Evolutionary conservation across 495 filamentous ascomycete species (phyloP).

Genomic region (Aspergillus diversus): DNA sequence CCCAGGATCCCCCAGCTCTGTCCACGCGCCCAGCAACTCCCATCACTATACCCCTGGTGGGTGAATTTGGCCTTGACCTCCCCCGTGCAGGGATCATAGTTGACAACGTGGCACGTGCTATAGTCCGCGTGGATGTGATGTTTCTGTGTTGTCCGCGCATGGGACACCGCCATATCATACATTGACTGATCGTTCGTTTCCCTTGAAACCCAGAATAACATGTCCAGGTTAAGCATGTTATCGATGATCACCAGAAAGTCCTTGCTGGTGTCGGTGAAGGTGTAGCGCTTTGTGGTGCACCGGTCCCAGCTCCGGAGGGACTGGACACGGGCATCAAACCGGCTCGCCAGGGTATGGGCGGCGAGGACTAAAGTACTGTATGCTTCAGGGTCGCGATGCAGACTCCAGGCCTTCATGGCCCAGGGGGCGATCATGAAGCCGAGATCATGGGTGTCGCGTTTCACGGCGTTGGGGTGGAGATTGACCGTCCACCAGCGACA

Average conservation of each 20-base stretch:
- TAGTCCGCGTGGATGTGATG: conserved; percentile 39
- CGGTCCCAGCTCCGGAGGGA: conserved; percentile 46
- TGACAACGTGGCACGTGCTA: conserved; percentile 44
- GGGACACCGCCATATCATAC: conserved; percentile 38
- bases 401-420: conserved; percentile 40
- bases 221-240: conserved; percentile 51
- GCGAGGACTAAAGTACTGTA: conserved; percentile 37
- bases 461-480: conserved; percentile 37
- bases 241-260: conserved; percentile 50
- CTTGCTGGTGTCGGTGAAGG: conserved; percentile 31
- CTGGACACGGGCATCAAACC: conserved; percentile 36
- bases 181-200: conserved; percentile 33
- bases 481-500: conserved; percentile 41
- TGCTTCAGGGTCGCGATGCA: conserved; percentile 36
- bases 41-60: conserved; percentile 44
- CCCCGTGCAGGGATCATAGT: conserved; percentile 40
- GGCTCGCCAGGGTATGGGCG: conserved; percentile 38
- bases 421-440: conserved; percentile 50
- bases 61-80: conserved; percentile 37
- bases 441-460: conserved; percentile 47
- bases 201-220: conserved; percentile 48
- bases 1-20: conserved; percentile 52
- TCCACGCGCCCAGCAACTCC: conserved; percentile 48
- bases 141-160: conserved; percentile 38
- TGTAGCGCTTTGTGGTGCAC: conserved; percentile 34